These are phyloP conservation scores for Aspergillus campestris DNA, from an alignment of 495 filamentous ascomycete genomes.

Conservation along the genomic window DNA sequence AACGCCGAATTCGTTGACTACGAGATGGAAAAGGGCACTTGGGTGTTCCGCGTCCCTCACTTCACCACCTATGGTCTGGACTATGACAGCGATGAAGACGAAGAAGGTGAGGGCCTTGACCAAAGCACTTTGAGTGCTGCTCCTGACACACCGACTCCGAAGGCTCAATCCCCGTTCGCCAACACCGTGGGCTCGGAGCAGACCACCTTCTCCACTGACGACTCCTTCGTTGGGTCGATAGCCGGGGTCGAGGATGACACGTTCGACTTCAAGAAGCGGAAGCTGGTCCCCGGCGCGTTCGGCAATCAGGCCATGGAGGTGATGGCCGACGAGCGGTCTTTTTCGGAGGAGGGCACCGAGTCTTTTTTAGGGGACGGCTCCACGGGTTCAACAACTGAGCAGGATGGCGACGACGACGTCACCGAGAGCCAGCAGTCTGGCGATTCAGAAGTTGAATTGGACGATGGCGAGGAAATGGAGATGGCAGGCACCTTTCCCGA, in stretches of 20 bases:
- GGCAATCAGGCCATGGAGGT: constrained; percentile 50
- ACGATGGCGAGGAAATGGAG: constrained; percentile 61
- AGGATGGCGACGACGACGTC: constrained; percentile 53
- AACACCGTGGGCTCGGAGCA: constrained; percentile 35
- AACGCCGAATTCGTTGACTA: constrained; percentile 79
- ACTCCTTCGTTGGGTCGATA: constrained; percentile 37
- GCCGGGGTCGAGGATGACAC: constrained; percentile 64
- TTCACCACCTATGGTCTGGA: constrained; percentile 94
- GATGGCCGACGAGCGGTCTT: constrained; percentile 35
- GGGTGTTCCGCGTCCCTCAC: constrained; percentile 87
- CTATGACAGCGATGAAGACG: constrained; percentile 71
- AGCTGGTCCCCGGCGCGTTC: constrained; percentile 71
- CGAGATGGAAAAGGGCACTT: constrained; percentile 66
- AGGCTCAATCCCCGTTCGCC: constrained; percentile 29
- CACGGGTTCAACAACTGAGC: constrained; percentile 68
- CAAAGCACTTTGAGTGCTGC: constrained; percentile 51
- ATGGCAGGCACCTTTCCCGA: constrained; percentile 67
- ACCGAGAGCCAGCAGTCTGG: constrained; percentile 49
- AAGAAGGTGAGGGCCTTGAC: constrained; percentile 42
- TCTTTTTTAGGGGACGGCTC: constrained; percentile 90
- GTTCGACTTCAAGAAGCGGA: constrained; percentile 70
- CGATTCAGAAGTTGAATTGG: constrained; percentile 62
- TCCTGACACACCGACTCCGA: constrained; percentile 52
- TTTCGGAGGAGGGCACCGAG: constrained; percentile 38
- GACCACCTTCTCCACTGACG: constrained; percentile 42